Conservation (phyloP, 2,329 filamentous ascomycete genomes). For the Venturia pyrina region DNA sequence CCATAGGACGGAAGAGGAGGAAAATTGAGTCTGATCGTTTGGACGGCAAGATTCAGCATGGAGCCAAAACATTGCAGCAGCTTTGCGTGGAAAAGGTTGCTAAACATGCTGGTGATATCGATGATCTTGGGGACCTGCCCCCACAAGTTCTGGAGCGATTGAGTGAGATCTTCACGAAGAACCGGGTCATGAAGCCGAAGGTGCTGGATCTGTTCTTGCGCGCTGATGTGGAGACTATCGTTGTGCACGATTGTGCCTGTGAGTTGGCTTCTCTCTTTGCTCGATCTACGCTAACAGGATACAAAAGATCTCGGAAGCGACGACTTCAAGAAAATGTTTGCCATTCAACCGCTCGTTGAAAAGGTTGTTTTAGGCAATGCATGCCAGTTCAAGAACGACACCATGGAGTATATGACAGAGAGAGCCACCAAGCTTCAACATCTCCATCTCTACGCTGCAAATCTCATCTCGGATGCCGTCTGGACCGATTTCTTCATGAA, state of each 20-base stretch:
- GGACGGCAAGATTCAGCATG: conserved; percentile 58
- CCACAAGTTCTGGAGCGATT: conserved; percentile 45
- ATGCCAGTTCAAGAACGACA: conserved; percentile 82
- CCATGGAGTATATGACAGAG: conserved; percentile 70
- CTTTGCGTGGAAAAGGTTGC: conserved; percentile 55
- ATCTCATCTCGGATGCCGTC: conserved; percentile 65
- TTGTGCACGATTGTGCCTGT: conserved; percentile 52
- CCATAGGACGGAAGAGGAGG: conserved; percentile 53
- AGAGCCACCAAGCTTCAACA: conserved; percentile 59
- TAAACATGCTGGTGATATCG: conserved; percentile 52
- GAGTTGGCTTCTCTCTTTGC: conserved; percentile 17
- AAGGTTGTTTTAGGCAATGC: conserved; percentile 69
- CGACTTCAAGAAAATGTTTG: conserved; percentile 74
- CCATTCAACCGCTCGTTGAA: conserved; percentile 58
- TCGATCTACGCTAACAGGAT: conserved; percentile 3
- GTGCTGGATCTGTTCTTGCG: conserved; percentile 41
- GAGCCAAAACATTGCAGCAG: conserved; percentile 59
- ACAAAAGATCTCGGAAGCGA: conserved; percentile 54
- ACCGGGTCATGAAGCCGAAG: conserved; percentile 45
- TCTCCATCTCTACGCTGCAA: conserved; percentile 73
- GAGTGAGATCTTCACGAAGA: conserved; percentile 55
- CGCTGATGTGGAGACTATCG: conserved; percentile 44
- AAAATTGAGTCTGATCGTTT: conserved; percentile 76
- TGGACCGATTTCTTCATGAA: conserved; percentile 62
- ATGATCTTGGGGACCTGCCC: conserved; percentile 55